A percentile compares a stretch with the other conserved stretches of the same genome.
phyloP scores from a whole-genome alignment of 768 basidiomycete genomes.

The Heimioporus sp. region DNA sequence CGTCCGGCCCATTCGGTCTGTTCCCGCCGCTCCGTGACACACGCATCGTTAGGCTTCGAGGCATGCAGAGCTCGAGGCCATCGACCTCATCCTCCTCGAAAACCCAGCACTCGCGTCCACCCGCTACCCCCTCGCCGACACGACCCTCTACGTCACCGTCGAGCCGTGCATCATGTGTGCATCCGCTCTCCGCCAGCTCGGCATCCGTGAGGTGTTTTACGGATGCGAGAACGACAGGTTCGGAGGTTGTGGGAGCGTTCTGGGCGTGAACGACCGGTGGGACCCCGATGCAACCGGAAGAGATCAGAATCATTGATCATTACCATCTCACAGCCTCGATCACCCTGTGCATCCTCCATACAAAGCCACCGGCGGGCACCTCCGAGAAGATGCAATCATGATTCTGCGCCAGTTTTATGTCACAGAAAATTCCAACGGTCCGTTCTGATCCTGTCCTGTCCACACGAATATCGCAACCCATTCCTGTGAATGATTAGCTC shows the following conservation, averaged over 20 bases:
- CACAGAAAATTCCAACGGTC: constrained; percentile 91
- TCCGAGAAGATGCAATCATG: constrained; percentile 84
- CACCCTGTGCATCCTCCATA: constrained; percentile 79
- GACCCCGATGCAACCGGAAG: constrained; percentile 12
- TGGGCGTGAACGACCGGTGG: constrained; percentile 79
- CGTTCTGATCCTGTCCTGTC: constrained; percentile 11
- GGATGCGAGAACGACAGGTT: constrained; percentile 96
- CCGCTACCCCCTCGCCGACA: constrained; percentile 67
- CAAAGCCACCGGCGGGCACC: constrained; percentile 70
- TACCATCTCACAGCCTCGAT: constrained; percentile 44
- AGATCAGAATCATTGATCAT: not conserved
- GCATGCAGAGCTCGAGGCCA: constrained; percentile 96
- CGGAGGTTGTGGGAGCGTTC: constrained; percentile 93
- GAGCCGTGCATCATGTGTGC: constrained; percentile 99
- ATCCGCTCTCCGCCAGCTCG: constrained; percentile 89
- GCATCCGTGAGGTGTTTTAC: constrained; percentile 86
- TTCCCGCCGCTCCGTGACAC: not conserved
- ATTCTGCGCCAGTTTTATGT: constrained; percentile 85
- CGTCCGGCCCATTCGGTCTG: constrained; percentile 13
- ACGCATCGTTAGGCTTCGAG: constrained; percentile 71
- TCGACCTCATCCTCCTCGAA: constrained; percentile 81
- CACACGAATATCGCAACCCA: not conserved
- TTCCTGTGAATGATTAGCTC: constrained; percentile 51
- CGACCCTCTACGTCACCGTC: constrained; percentile 94
- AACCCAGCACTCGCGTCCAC: constrained; percentile 52